Base-by-base conservation (phyloP, 805 yeast species). In the Ogataea dorogensis region DNA sequence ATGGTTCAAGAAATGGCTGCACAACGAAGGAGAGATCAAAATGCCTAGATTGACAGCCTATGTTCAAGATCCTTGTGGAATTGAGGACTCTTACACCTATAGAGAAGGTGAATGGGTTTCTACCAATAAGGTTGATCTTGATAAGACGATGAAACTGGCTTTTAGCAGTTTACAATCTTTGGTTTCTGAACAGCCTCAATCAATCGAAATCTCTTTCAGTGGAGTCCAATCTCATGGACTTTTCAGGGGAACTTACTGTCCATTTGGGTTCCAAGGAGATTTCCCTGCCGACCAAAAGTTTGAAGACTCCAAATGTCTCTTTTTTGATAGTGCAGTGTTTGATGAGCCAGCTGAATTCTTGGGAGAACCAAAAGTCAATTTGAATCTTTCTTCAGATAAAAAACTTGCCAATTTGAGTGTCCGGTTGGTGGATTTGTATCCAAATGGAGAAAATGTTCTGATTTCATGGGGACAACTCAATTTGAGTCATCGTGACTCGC, bases 401-500 rank as follows among this genome's bases (percentile, higher is more conserved):
- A 53, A 54, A 29, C 41, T 62, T 17, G 71, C 72, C n/a, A 65
- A 64, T 31, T 25, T 66, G 5, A 61, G 68, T 6, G 70, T 53
- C 22, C 58, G 70, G 42, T 41, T 70, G 16, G 63, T 63, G 18
- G 74, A 68, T 45, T 32, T 68, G 14, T 58, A 68, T 41, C 70
- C 71, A 2, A 40, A 51, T 28, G 52, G 58, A 13, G 61, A 61
- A n/a, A 49, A 56, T 36, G 59, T 64, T 8, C 47, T 70, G 27
- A 47, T 70, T n/a, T 63, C 70, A 1, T 68, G 75, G 74, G 74
- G 73, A 12, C 66, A 64, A 42, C 47, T 68, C 36, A 70, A 70
- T 38, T 43, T 69, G 27, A 53, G 67, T 1, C 71, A 68, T 48
- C 57, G 65, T 35, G 56, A 67, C 16, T 64, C 70, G 1, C 62